Conservation (phyloP, 148 eudicot genomes). For the Diospyros lotus region DNA sequence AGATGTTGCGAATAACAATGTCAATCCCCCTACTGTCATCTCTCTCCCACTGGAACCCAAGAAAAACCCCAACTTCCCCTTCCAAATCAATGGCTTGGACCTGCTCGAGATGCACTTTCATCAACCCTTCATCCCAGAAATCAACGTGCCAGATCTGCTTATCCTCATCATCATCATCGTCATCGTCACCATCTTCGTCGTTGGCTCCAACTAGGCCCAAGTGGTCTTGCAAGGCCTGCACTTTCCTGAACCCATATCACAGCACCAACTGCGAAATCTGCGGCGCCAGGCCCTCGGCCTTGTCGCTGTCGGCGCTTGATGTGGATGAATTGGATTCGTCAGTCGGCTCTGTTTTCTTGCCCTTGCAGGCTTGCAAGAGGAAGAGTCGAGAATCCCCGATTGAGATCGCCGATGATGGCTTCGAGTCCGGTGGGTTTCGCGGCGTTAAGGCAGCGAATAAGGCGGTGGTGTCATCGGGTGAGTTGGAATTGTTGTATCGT, state of each 20-base stretch:
- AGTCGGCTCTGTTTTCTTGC: conserved; percentile 70
- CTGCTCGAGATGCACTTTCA: conserved; percentile 69
- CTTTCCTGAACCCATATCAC: conserved; percentile 59
- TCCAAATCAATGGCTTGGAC: conserved; percentile 50
- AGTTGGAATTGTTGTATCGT: neutral
- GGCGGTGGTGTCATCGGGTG: conserved; percentile 26
- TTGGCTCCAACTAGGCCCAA: conserved; percentile 31
- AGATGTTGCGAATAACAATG: neutral
- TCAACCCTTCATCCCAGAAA: conserved; percentile 58
- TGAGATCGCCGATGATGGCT: conserved; percentile 15
- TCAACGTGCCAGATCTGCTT: conserved; percentile 59
- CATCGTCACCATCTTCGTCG: conserved; percentile 20
- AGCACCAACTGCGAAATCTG: conserved; percentile 51
- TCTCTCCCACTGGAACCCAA: conserved; percentile 9
- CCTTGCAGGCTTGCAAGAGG: conserved; percentile 40
- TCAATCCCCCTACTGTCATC: neutral
- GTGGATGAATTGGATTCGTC: conserved; percentile 34
- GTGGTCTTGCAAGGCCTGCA: conserved; percentile 87
- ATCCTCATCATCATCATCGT: conserved; percentile 22
- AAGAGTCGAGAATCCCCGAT: conserved; percentile 8
- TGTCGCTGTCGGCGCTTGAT: conserved; percentile 23
- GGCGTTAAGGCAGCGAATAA: conserved; percentile 15
- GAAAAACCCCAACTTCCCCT: conserved; percentile 26
- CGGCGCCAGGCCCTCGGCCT: conserved; percentile 42
- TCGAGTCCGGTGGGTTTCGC: conserved; percentile 16